Conservation (phyloP, 495 filamentous ascomycete genomes). For the Daldinia vernicosa region DNA sequence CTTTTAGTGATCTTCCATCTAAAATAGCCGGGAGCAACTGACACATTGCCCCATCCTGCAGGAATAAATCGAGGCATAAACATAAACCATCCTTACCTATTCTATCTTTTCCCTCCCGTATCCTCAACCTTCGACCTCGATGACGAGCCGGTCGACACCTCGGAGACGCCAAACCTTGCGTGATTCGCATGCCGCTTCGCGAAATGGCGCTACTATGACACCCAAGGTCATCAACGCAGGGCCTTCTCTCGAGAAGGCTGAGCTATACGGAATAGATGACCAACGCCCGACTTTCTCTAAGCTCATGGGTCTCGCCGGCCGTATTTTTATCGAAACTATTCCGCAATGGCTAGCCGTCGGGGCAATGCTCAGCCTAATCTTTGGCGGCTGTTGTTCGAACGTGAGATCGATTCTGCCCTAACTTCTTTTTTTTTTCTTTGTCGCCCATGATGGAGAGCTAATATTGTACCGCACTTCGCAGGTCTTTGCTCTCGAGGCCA, state of each 20-base stretch:
- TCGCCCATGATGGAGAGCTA: slow-evolving; percentile 21
- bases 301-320: slow-evolving; percentile 62
- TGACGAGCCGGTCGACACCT: slow-evolving; percentile 48
- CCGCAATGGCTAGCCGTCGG: slow-evolving; percentile 72
- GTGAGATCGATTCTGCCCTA: slow-evolving; percentile 60
- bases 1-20: slow-evolving; percentile 3
- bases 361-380: slow-evolving; percentile 86
- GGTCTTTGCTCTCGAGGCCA: slow-evolving; percentile 94
- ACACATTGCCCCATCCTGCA: slow-evolving; percentile 25
- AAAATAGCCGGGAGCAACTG: slow-evolving; percentile 33
- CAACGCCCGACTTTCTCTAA: slow-evolving; percentile 61
- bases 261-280: slow-evolving; percentile 65
- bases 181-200: slow-evolving; percentile 46
- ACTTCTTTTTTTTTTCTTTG: background rate
- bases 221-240: slow-evolving; percentile 62
- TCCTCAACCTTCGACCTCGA: slow-evolving; percentile 32
- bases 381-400: slow-evolving; percentile 98
- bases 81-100: slow-evolving; percentile 21
- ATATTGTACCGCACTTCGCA: slow-evolving; percentile 49
- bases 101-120: slow-evolving; percentile 4
- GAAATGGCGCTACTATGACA: slow-evolving; percentile 40
- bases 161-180: slow-evolving; percentile 48
- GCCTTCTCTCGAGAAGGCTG: slow-evolving; percentile 64
- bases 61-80: slow-evolving; percentile 19
- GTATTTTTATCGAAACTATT: slow-evolving; percentile 68